phyloP scores from a whole-genome alignment of 2,329 filamentous ascomycete species.

The Colletotrichum paranaense region DNA sequence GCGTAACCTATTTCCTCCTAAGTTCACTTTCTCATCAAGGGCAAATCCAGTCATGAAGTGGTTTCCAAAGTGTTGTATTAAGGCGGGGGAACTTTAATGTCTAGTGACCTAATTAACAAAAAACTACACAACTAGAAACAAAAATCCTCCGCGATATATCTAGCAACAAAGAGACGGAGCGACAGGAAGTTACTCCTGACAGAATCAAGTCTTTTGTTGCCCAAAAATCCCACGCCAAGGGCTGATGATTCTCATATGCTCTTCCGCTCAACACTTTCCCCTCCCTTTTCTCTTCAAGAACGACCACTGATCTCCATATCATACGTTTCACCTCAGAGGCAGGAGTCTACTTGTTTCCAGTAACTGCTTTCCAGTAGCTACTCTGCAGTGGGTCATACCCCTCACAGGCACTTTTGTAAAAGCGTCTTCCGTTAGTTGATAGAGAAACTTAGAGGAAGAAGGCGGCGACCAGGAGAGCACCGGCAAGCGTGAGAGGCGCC shows the following conservation, averaged over 20 bases:
- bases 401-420: not conserved
- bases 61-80: not conserved
- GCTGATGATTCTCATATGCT: not conserved
- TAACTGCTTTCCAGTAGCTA: too few relatives aligned
- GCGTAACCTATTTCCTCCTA: too few relatives aligned
- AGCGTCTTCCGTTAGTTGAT: not conserved
- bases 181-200: not conserved
- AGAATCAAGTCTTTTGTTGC: not conserved
- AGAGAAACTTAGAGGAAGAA: slow-evolving; percentile 22
- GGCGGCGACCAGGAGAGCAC: slow-evolving; percentile 6
- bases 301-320: not conserved
- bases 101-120: not conserved
- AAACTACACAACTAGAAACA: not conserved
- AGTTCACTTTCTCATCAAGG: too few relatives aligned
- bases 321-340: not conserved
- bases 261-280: not conserved
- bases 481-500: slow-evolving; percentile 15
- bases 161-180: too few relatives aligned
- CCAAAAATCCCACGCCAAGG: not conserved
- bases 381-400: not conserved
- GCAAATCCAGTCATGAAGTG: not conserved
- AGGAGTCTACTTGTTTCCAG: not conserved
- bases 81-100: not conserved
- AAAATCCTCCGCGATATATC: not conserved
- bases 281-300: not conserved